phyloP scores from a whole-genome alignment of 441 rosid genomes.

The Erodium texanum region DNA sequence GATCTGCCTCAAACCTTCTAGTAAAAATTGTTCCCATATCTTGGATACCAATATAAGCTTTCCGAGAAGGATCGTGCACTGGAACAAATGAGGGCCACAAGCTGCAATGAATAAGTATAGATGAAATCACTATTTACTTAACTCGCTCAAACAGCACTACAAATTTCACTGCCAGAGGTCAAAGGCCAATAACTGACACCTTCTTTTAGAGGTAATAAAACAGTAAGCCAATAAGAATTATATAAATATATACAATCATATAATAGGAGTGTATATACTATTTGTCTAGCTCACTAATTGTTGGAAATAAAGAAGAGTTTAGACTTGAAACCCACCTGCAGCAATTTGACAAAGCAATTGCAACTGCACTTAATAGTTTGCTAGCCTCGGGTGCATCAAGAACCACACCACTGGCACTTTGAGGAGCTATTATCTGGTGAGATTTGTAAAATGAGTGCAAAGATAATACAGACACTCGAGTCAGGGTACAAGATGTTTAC shows the following conservation, averaged over 20 bases:
- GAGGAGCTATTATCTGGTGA: conserved; percentile 80
- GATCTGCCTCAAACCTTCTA: conserved; percentile 93
- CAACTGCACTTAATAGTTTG: conserved; percentile 89
- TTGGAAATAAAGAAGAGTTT: conserved; percentile 10
- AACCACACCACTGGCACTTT: conserved; percentile 96
- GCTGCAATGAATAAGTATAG: conserved; percentile 38
- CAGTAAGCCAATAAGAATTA: not conserved
- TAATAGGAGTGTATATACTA: not conserved
- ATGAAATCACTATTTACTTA: conserved; percentile 10
- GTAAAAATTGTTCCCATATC: conserved; percentile 88
- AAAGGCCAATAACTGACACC: not conserved
- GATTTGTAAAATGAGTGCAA: conserved; percentile 16
- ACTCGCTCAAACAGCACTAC: conserved; percentile 11
- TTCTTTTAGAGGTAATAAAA: not conserved
- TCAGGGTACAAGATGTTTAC: conserved; percentile 10
- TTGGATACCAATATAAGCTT: conserved; percentile 91
- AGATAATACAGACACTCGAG: conserved; percentile 5
- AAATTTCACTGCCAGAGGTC: conserved; percentile 12
- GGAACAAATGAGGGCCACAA: conserved; percentile 98
- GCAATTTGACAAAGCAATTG: conserved; percentile 90
- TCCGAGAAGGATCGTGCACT: conserved; percentile 90
- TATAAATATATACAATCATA: too few relatives aligned
- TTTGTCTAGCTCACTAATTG: not conserved
- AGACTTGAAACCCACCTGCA: conserved; percentile 52
- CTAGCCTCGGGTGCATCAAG: conserved; percentile 91